A percentile compares a stretch with the other conserved stretches of the same genome.
phyloP scores from a whole-genome alignment of 768 basidiomycete species.

The Boletus rubroflammeus region DNA sequence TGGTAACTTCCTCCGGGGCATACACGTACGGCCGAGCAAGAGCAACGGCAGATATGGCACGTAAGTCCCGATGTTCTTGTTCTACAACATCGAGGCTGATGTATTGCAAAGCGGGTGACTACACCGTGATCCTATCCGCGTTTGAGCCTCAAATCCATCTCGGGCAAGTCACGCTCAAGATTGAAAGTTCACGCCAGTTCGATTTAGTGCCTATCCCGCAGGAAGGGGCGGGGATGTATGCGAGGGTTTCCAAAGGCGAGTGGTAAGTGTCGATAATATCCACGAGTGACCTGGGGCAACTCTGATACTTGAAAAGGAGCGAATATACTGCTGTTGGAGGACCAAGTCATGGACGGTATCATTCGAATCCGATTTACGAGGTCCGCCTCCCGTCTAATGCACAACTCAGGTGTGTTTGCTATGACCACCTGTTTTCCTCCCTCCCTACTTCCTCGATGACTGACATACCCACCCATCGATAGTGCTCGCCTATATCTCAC shows the following conservation, averaged over 20 bases:
- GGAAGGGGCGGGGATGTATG: slow-evolving; percentile 92
- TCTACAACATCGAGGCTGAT: neutral
- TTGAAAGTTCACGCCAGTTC: slow-evolving; percentile 61
- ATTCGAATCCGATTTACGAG: slow-evolving; percentile 65
- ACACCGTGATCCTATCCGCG: slow-evolving; percentile 80
- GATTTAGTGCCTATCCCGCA: slow-evolving; percentile 64
- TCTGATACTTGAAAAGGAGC: slow-evolving; percentile 43
- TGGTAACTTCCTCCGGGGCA: slow-evolving; percentile 70
- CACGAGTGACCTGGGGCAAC: neutral
- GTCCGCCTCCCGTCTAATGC: slow-evolving; percentile 49
- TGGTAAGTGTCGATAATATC: slow-evolving; percentile 54
- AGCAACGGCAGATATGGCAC: slow-evolving; percentile 44
- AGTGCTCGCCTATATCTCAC: slow-evolving; percentile 71
- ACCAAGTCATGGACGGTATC: slow-evolving; percentile 63
- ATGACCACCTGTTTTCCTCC: neutral
- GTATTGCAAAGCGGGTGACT: slow-evolving; percentile 51
- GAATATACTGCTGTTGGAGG: slow-evolving; percentile 58
- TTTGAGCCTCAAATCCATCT: slow-evolving; percentile 67
- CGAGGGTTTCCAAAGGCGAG: slow-evolving; percentile 57
- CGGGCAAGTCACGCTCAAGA: slow-evolving; percentile 60
- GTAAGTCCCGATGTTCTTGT: slow-evolving; percentile 36
- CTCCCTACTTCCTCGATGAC: slow-evolving; percentile 25
- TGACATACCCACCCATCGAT: neutral
- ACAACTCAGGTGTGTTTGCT: slow-evolving; percentile 52
- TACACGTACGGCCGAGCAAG: slow-evolving; percentile 78